Conservation (phyloP, 805 yeast genomes). For the Wickerhamomyces chaumierensis region DNA sequence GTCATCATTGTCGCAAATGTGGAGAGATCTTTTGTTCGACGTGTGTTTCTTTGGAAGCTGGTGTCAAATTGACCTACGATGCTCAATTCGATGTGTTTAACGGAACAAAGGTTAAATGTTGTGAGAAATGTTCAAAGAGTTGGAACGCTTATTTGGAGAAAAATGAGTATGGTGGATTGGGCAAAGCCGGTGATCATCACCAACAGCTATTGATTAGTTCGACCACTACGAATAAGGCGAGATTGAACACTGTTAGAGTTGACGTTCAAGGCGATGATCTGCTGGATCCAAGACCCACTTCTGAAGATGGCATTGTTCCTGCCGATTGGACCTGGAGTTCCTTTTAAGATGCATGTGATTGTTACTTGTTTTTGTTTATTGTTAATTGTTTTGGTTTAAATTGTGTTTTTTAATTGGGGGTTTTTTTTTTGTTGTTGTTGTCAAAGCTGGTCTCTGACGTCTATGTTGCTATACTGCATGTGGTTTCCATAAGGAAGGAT, state of each 20-base stretch:
- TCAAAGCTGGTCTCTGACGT: too few species aligned
- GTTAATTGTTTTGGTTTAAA: too few species aligned
- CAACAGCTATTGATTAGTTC: constrained; percentile 8
- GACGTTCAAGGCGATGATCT: background rate
- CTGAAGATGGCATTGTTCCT: constrained; percentile 27
- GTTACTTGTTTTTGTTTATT: too few species aligned
- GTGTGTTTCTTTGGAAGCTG: constrained; percentile 36
- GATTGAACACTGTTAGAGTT: background rate
- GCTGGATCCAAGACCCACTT: background rate
- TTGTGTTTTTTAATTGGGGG: too few species aligned
- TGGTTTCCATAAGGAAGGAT: too few species aligned
- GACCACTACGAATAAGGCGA: background rate
- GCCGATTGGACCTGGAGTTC: constrained; percentile 63
- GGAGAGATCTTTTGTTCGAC: constrained; percentile 58
- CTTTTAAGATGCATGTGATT: constrained; percentile 21
- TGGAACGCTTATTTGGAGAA: constrained; percentile 31
- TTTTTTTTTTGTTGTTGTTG: too few species aligned
- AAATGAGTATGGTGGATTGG: constrained; percentile 12
- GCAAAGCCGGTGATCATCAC: constrained; percentile 7
- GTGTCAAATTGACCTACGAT: constrained; percentile 27
- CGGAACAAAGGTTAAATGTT: constrained; percentile 48
- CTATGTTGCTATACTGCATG: too few species aligned
- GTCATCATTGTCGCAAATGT: constrained; percentile 67
- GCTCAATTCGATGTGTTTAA: constrained; percentile 35
- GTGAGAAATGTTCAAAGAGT: constrained; percentile 43